Evolutionary conservation across 164 flowering plant species (phyloP), one percentile per base, ranked within the genome.

Genomic region (Vitis labrusca): DNA sequence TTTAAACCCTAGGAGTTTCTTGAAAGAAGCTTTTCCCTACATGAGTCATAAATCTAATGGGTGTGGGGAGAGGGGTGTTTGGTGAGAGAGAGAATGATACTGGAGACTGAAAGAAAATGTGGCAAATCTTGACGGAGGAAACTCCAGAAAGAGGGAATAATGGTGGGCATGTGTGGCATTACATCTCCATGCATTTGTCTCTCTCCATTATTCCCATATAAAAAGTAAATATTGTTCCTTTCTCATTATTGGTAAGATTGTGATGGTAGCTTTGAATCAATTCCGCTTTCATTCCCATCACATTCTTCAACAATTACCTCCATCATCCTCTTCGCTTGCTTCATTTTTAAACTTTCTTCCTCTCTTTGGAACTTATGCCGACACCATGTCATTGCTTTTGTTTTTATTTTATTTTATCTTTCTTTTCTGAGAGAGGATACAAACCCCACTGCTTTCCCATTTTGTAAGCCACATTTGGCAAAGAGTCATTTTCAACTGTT

Each of bases 231-330:
- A 14, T 66, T 60, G 32, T 64, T 69, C 53, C 66, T 59, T 50
- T 63, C 67, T 66, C 57, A 69, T 60, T 53, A 61, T 69, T 52
- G 67, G 73, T 50, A 71, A 63, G 73, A 76, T 60, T 53, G 61
- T 32, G 71, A 68, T 27, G 58, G 55, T 5, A 16, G 19, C 51
- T 56, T 50, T 16, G 74, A 67, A 68, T 56, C 59, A 37, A 71
- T 71, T 62, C 68, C 14, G 27, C 70, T 70, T 57, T 65, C 67
- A 61, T 69, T 74, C 44, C 14, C 64, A 23, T 68, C 70, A 67
- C 51, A 47, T 48, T 67, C 47, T 62, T 49, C 15, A 10, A 63
- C 65, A 63, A 16, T 37, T 37, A 37, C 44, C 5, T 37, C 44
- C 44, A 37, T 37, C 44, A 37, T 37, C 44, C 0, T 6, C 44